Evolutionary conservation across 1,139 yeast species (phyloP).

Genomic region (Tardiomyces blankii): DNA sequence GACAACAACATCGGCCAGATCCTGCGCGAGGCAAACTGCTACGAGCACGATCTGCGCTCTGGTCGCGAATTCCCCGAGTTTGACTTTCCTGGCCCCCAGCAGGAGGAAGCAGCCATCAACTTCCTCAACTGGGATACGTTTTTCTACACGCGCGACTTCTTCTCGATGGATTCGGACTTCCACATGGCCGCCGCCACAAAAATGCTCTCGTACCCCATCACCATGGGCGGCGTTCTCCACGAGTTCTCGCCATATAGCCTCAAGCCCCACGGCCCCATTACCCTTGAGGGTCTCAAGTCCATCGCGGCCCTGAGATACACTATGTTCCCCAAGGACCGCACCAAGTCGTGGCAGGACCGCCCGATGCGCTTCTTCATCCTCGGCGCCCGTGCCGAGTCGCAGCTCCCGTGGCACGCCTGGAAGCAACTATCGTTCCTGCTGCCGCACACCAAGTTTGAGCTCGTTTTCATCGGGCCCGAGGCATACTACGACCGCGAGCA

Average conservation of each 20-base stretch:
- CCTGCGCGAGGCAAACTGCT: conserved; percentile 77
- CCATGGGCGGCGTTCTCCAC: conserved; percentile 76
- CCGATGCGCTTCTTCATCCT: conserved; percentile 82
- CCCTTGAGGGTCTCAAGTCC: conserved; percentile 87
- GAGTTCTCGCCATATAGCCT: conserved; percentile 75
- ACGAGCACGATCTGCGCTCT: conserved; percentile 88
- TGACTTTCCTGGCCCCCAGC: conserved; percentile 79
- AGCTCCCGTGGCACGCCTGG: conserved; percentile 94
- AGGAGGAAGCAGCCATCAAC: conserved; percentile 65
- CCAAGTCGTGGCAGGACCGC: conserved; percentile 54
- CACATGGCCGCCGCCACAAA: conserved; percentile 93
- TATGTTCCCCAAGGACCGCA: conserved; percentile 59
- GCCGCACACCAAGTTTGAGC: conserved; percentile 72
- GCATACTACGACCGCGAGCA: conserved; percentile 60
- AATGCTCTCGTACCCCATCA: conserved; percentile 84
- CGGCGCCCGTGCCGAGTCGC: conserved; percentile 90
- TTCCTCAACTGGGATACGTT: conserved; percentile 86
- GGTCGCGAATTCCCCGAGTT: conserved; percentile 94
- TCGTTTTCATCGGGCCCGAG: conserved; percentile 93
- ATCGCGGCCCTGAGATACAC: conserved; percentile 86
- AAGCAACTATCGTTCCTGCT: conserved; percentile 80
- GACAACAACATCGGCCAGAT: conserved; percentile 52
- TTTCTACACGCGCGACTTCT: conserved; percentile 85
- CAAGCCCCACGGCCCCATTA: conserved; percentile 77
- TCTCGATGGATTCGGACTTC: conserved; percentile 94